Evolutionary conservation across 2,329 filamentous ascomycete genomes (phyloP).

Genomic region (Ophiocordyceps sinensis): DNA sequence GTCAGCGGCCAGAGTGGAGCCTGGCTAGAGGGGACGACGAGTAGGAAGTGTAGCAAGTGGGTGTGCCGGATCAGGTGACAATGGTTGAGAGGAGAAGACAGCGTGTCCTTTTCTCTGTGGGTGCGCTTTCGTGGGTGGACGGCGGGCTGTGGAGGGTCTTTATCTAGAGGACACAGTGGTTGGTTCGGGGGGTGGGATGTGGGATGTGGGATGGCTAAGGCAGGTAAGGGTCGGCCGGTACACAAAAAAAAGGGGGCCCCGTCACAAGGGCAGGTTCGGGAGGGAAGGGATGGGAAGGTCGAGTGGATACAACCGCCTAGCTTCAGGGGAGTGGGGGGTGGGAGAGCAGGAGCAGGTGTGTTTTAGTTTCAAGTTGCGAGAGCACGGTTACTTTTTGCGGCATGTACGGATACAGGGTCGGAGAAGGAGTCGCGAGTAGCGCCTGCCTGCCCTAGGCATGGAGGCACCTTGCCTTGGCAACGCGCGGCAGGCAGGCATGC

Average conservation of each 20-base stretch:
- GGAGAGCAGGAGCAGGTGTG: background rate
- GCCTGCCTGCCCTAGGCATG: background rate
- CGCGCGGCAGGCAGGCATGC: background rate
- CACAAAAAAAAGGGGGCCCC: background rate
- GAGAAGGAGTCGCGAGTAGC: background rate
- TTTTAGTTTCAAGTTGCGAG: background rate
- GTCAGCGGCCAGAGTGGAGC: constrained; percentile 8
- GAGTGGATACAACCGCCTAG: background rate
- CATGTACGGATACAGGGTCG: background rate
- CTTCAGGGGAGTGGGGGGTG: background rate
- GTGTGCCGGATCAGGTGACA: background rate
- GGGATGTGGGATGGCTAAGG: constrained; percentile 7
- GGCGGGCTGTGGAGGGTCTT: constrained; percentile 10
- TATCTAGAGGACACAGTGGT: constrained; percentile 19
- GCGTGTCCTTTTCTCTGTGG: constrained; percentile 9
- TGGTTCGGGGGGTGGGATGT: background rate
- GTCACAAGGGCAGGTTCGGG: background rate
- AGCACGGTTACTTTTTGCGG: background rate
- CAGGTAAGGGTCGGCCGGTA: constrained; percentile 2
- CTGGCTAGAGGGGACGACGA: constrained; percentile 1
- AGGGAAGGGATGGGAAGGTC: background rate
- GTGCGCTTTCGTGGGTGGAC: background rate
- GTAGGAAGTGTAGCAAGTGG: too few relatives aligned
- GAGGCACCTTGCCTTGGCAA: background rate
- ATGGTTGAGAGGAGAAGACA: constrained; percentile 8